Evolutionary conservation across 306 rosid species (phyloP).

Genomic region (Biancaea sappan): DNA sequence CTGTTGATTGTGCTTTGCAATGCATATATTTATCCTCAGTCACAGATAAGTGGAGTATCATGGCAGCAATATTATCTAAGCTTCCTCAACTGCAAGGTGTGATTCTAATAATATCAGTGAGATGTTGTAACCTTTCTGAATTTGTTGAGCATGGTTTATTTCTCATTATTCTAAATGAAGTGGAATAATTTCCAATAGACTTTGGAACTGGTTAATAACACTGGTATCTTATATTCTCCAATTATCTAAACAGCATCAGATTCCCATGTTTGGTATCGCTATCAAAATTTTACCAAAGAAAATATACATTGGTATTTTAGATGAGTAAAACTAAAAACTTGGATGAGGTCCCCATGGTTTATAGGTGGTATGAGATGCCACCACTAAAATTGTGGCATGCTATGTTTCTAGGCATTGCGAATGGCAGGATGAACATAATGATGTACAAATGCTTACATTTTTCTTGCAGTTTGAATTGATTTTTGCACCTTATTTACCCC

Average conservation of each 20-base stretch:
- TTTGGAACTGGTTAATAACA: background rate
- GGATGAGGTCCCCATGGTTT: background rate
- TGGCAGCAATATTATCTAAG: constrained; percentile 79
- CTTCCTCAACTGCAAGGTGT: constrained; percentile 83
- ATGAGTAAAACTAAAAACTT: background rate
- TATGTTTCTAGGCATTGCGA: background rate
- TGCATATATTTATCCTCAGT: constrained; percentile 83
- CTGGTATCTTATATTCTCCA: background rate
- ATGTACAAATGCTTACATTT: background rate
- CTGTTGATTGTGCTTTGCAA: constrained; percentile 83
- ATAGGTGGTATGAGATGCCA: background rate
- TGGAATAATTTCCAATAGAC: background rate
- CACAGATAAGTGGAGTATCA: constrained; percentile 89
- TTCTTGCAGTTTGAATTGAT: background rate
- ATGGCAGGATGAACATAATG: background rate
- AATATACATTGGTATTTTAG: background rate
- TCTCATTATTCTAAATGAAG: background rate
- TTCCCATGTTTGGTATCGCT: background rate
- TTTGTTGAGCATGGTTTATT: constrained; percentile 24
- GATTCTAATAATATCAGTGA: constrained; percentile 28
- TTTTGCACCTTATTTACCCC: background rate
- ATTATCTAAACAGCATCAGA: background rate
- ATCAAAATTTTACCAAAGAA: background rate
- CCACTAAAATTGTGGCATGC: background rate
- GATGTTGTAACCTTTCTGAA: constrained; percentile 26